These are phyloP conservation scores for Huntiella abstrusa DNA, from an alignment of 2,329 filamentous ascomycete genomes.

Conservation along the genomic window DNA sequence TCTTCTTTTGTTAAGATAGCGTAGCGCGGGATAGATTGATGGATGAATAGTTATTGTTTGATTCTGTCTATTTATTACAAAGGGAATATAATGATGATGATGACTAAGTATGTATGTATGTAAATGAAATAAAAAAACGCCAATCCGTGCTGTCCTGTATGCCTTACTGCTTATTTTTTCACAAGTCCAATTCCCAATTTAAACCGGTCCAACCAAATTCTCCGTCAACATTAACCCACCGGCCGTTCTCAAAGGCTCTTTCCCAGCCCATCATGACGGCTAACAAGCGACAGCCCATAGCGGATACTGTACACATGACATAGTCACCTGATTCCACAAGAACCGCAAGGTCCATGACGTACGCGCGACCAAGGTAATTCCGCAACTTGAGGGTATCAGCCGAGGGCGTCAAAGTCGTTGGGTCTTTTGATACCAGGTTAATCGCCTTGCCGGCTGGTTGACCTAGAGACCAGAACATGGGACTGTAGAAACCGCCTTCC, in stretches of 20 bases:
- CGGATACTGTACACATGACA: constrained; percentile 60
- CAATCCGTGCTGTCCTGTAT: neutral
- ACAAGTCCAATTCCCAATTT: constrained; percentile 15
- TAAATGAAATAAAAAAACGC: constrained; percentile 6
- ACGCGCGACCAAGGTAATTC: constrained; percentile 60
- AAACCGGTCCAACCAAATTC: constrained; percentile 41
- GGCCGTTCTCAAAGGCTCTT: constrained; percentile 34
- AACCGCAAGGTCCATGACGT: constrained; percentile 63
- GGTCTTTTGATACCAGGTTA: constrained; percentile 21
- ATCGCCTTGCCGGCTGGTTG: constrained; percentile 18
- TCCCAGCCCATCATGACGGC: constrained; percentile 84
- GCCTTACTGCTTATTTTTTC: neutral
- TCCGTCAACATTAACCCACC: constrained; percentile 69
- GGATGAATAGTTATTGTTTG: neutral
- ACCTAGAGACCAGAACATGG: constrained; percentile 67
- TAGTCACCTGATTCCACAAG: constrained; percentile 48
- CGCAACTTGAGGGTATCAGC: constrained; percentile 45
- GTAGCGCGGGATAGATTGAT: neutral
- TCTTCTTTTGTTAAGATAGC: constrained; percentile 2
- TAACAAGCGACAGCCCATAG: constrained; percentile 52
- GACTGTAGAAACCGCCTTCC: constrained; percentile 73
- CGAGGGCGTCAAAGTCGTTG: constrained; percentile 20
- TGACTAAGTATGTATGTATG: neutral
- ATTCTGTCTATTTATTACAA: neutral
- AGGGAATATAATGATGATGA: neutral